phyloP scores from a whole-genome alignment of 129 eudicot species.

The Lactuca saligna region DNA sequence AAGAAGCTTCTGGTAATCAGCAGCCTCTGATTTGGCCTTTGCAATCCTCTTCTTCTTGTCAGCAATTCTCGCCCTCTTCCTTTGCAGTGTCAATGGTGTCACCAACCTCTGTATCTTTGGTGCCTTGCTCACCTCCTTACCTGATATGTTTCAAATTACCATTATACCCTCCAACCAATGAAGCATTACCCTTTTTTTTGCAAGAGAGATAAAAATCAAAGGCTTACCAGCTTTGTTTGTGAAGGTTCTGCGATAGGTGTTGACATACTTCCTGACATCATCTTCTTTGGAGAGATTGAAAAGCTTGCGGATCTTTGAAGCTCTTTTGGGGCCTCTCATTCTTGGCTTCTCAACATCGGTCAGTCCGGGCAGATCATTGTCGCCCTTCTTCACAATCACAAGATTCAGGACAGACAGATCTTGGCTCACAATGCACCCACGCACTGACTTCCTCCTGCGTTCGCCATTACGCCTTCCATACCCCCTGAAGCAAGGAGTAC shows the following conservation, averaged over 20 bases:
- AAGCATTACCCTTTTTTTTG: not conserved
- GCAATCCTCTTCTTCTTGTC: constrained; percentile 89
- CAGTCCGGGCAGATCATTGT: constrained; percentile 73
- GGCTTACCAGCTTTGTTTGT: constrained; percentile 58
- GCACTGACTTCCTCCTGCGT: constrained; percentile 80
- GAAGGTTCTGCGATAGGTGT: constrained; percentile 80
- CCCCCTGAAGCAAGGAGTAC: constrained; percentile 86
- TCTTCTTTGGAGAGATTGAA: constrained; percentile 83
- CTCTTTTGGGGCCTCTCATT: constrained; percentile 91
- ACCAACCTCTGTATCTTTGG: constrained; percentile 88
- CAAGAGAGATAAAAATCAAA: not conserved
- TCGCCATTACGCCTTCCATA: constrained; percentile 82
- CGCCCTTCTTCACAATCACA: constrained; percentile 86
- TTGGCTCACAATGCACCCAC: constrained; percentile 87
- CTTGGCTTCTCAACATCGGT: constrained; percentile 90
- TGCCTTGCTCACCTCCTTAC: constrained; percentile 76
- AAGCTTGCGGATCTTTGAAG: constrained; percentile 82
- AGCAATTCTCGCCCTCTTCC: constrained; percentile 87
- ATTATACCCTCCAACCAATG: not conserved
- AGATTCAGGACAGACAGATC: constrained; percentile 75
- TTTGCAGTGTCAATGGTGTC: constrained; percentile 79
- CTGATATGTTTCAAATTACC: constrained; percentile 28
- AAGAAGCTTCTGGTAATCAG: constrained; percentile 86
- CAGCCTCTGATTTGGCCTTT: constrained; percentile 82
- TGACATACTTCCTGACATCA: constrained; percentile 88